phyloP scores from a whole-genome alignment of 2,329 filamentous ascomycete species.

The Sporothrix pseudoabietina region DNA sequence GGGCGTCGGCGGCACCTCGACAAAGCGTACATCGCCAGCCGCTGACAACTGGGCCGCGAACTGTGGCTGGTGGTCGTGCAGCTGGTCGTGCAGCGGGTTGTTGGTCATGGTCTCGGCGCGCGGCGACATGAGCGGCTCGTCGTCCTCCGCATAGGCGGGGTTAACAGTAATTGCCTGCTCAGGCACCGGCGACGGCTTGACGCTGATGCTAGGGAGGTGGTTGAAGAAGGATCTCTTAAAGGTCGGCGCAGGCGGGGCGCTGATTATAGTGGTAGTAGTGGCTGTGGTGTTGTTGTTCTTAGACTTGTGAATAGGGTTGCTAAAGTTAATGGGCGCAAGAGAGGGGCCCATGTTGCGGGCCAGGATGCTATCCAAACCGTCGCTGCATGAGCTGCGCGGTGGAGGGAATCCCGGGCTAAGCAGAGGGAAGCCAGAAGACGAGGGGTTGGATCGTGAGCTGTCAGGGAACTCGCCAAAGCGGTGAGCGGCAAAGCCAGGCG shows the following conservation, averaged over 20 bases:
- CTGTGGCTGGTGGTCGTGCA: conserved; percentile 41
- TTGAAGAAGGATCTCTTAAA: conserved; percentile 14
- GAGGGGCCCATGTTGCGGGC: conserved; percentile 10
- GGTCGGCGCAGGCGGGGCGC: conserved; percentile 27
- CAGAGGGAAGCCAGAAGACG: conserved; percentile 33
- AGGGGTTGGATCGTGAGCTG: conserved; percentile 12
- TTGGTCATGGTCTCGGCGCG: conserved; percentile 72
- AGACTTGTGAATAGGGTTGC: background rate
- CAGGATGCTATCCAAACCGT: conserved; percentile 30
- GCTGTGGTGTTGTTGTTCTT: background rate
- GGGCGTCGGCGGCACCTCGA: conserved; percentile 56
- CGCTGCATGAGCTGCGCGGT: conserved; percentile 23
- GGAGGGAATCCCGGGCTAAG: conserved; percentile 35
- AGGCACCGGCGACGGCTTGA: conserved; percentile 26
- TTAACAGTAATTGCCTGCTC: conserved; percentile 25
- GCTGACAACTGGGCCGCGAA: conserved; percentile 32
- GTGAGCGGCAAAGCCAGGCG: conserved; percentile 50
- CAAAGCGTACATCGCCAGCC: conserved; percentile 52
- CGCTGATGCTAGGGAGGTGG: conserved; percentile 35
- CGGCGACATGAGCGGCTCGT: conserved; percentile 67
- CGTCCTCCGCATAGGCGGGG: conserved; percentile 21
- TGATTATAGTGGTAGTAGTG: conserved; percentile 34
- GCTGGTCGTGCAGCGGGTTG: conserved; percentile 61
- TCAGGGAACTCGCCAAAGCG: conserved; percentile 47
- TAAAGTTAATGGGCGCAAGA: background rate